Conservation (phyloP, 495 filamentous ascomycete species). For the Penicillium pulvis region DNA sequence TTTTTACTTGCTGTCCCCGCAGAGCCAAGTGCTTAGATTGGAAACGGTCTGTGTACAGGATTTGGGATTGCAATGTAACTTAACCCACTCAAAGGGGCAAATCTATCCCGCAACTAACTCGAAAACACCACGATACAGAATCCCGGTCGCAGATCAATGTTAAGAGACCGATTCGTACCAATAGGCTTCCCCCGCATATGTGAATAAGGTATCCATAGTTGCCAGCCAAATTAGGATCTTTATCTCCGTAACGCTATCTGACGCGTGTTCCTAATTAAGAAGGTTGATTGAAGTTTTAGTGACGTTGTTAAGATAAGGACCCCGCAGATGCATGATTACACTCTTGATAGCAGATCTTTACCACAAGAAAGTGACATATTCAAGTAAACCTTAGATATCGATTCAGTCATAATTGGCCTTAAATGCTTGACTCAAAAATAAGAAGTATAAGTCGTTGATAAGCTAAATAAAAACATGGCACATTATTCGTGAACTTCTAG, state of each 20-base stretch:
- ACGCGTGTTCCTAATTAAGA: background rate
- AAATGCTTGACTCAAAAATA: background rate
- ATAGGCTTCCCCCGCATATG: slow-evolving; percentile 5
- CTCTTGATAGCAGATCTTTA: background rate
- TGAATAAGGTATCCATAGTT: slow-evolving; percentile 2
- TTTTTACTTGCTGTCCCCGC: background rate
- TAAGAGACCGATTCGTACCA: slow-evolving; percentile 5
- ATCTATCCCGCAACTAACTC: slow-evolving; percentile 16
- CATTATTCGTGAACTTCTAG: slow-evolving; percentile 7
- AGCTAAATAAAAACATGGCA: background rate
- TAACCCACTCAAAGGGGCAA: slow-evolving; percentile 24
- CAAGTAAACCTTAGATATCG: background rate
- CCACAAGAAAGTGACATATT: background rate
- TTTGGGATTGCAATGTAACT: slow-evolving; percentile 17
- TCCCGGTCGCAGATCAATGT: slow-evolving; percentile 13
- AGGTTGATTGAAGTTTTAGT: background rate
- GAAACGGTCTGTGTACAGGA: slow-evolving; percentile 12
- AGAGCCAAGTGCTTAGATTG: slow-evolving; percentile 1
- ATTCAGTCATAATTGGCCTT: background rate
- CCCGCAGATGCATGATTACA: background rate
- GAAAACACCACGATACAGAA: background rate
- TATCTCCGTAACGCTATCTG: slow-evolving; percentile 8
- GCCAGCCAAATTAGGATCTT: background rate
- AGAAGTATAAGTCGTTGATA: background rate
- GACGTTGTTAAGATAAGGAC: background rate